Evolutionary conservation across 2,329 filamentous ascomycete genomes (phyloP), one percentile per base, ranked within the genome.

Genomic region (Madurella fahalii): DNA sequence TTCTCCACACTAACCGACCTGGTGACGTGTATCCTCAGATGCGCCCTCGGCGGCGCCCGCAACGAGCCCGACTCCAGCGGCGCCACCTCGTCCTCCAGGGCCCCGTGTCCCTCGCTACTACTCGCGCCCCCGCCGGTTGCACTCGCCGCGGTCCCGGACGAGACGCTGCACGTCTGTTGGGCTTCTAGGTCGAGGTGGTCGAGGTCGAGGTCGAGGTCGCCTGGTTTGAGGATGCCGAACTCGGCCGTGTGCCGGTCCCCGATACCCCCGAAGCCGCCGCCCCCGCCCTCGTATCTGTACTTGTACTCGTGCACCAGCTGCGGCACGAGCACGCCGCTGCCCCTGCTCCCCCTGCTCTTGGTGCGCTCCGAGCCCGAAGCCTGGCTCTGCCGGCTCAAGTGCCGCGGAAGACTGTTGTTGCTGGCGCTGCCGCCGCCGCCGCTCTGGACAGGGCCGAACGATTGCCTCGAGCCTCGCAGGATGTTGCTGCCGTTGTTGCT

Each of bases 11-110:
- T n/a, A 12, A 59, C 52, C 37, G 53, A 59, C 52, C 39, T 53
- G 8, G 57, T 61, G 25, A 58, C 52, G 13, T 60, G 53, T 32
- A 57, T 58, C 15, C 47, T 43, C 30, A 57, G n/a, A 44, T 63
- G 61, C 5, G 57, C 61, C 37, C 47, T 55, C 4, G 62, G 57
- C 20, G 61, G 61, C 16, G 58, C 53, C 11, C 49, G 42, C 18
- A 62, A 25, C 2, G 47, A 16, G 30, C 37, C 44, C 1, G 37
- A 4, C 25, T 20, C 11, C 15, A 20, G 25, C 11, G 34, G 34
- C 37, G 25, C 12, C 25, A 25, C 25, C 25, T 25, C 25, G 7
- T 20, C 41, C 2, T 41, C 40, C 8, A 20, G 11, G 30, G 25
- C 25, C 9, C 20, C 16, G 15, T 9, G 4, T 11, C 40, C 9